A percentile compares a stretch with the other conserved stretches of the same genome.
These are phyloP conservation scores for Sarocladium kiliense DNA, from an alignment of 2,329 filamentous ascomycete species.

Conservation along the genomic window DNA sequence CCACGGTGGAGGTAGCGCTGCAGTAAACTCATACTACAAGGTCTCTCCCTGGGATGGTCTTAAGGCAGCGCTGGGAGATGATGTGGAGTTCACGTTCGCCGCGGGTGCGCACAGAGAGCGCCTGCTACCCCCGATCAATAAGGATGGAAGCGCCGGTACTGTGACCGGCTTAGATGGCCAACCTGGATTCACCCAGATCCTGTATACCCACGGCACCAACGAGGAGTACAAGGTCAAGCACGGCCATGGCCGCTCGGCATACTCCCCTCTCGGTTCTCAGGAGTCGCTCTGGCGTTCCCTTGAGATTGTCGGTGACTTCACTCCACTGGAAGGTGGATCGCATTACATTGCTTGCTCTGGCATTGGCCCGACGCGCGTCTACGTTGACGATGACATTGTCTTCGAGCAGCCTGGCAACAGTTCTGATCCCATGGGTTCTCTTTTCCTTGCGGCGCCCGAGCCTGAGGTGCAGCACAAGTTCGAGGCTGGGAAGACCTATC, in stretches of 20 bases:
- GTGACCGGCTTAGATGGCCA: constrained; percentile 22
- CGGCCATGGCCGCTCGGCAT: constrained; percentile 15
- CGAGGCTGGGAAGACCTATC: constrained; percentile 18
- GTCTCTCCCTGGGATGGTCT: constrained; percentile 26
- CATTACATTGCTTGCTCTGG: neutral
- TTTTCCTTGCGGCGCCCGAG: constrained; percentile 16
- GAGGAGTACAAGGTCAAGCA: constrained; percentile 13
- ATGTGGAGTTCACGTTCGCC: constrained; percentile 19
- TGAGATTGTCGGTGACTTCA: constrained; percentile 24
- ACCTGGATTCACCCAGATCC: constrained; percentile 21
- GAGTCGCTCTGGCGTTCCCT: constrained; percentile 19
- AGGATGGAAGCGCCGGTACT: constrained; percentile 12
- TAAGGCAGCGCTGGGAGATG: constrained; percentile 14
- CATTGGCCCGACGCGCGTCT: neutral
- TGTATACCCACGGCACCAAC: constrained; percentile 17
- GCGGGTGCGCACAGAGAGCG: constrained; percentile 16
- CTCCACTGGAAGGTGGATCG: constrained; percentile 14
- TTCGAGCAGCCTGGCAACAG: constrained; percentile 9
- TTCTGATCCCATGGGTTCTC: constrained; percentile 11
- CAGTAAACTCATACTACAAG: constrained; percentile 26
- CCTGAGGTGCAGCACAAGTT: constrained; percentile 26
- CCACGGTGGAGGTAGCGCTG: constrained; percentile 26
- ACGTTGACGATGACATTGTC: constrained; percentile 15
- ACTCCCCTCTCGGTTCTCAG: constrained; percentile 20
- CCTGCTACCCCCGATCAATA: constrained; percentile 1